Evolutionary conservation across 768 basidiomycete species (phyloP), one percentile per base, ranked within the genome.

Genomic region (Gelatoporia subvermispora): DNA sequence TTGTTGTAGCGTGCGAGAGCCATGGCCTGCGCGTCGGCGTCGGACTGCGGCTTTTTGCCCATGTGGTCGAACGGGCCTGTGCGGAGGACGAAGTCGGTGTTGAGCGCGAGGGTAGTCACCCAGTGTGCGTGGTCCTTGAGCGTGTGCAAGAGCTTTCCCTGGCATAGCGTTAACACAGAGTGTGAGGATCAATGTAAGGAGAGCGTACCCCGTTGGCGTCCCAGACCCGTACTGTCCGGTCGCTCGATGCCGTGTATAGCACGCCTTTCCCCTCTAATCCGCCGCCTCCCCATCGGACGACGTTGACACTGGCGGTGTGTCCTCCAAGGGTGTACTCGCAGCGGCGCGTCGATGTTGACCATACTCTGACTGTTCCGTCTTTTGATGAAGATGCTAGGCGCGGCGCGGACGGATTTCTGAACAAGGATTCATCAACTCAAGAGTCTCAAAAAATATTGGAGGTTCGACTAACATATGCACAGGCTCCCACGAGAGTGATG

Each of bases 81-180:
- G 20, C 94, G 84, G 3, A 96, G 76, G 22, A 95, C 82, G 60
- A 94, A 96, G 63, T 99, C 95, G 9, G 94, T 94, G 66, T 93
- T 95, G 47, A 97, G 75, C 3, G 96, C 84, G 38, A 99, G 80
- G 0, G 94, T 98, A 17, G 94, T 99, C 8, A 99, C 96, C 95
- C 94, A 98, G 61, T 99, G 96, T 0, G 93, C 96, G 59, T 99
- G 95, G 53, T 97, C 93, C 65, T 90, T 93, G 22, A 98, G 71
- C 0, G 85, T 84, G 58, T 94, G 78, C 34, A 97, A 71, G 22
- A 82, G 79, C 65, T 81, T 86, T 1, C 94, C 95, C 87, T 94
- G 56, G n/a, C n/a, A n/a, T n/a, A n/a, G n/a, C n/a, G 40, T 3
- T 7, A 23, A 8, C 17, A 35, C 13, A 31, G 23, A 51, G 45